Conservation (phyloP, 1,284 basidiomycete species). For the Fomitopsis palustris region DNA sequence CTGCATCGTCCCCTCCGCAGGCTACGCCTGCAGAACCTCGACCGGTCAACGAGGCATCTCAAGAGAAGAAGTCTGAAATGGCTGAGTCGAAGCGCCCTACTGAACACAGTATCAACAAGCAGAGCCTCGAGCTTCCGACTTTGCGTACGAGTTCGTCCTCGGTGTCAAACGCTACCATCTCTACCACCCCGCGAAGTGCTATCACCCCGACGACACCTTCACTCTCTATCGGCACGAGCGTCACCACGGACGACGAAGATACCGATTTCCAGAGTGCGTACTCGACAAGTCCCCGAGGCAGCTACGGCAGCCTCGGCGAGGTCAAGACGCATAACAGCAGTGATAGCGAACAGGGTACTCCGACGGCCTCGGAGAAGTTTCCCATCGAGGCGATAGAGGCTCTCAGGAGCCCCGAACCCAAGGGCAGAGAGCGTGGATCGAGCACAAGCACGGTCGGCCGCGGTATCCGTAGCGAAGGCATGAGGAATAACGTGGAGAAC, state of each 20-base stretch:
- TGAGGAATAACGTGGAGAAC: slow-evolving; percentile 22
- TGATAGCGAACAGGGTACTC: slow-evolving; percentile 25
- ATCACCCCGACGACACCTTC: slow-evolving; percentile 38
- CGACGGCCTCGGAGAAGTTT: slow-evolving; percentile 15
- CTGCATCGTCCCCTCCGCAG: slow-evolving; percentile 15
- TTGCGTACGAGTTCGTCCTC: slow-evolving; percentile 34
- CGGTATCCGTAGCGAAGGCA: slow-evolving; percentile 8
- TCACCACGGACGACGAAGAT: slow-evolving; percentile 72
- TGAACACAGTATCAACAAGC: slow-evolving; percentile 12
- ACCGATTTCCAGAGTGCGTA: slow-evolving; percentile 84
- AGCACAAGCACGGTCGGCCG: slow-evolving; percentile 27
- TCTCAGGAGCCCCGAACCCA: slow-evolving; percentile 12
- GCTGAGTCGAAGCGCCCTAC: slow-evolving; percentile 12
- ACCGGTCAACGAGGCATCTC: slow-evolving; percentile 1
- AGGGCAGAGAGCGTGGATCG: slow-evolving; percentile 24
- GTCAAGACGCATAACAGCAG: slow-evolving; percentile 15
- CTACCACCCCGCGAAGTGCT: slow-evolving; percentile 19
- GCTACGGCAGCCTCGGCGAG: slow-evolving; percentile 39
- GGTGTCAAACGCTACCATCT: slow-evolving; percentile 29
- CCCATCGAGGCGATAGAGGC: slow-evolving; percentile 24
- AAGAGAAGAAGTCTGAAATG: slow-evolving; percentile 13
- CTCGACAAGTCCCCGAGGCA: slow-evolving; percentile 66
- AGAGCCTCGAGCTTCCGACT: slow-evolving; percentile 14
- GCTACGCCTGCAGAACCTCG: slow-evolving; percentile 9
- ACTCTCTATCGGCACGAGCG: slow-evolving; percentile 36